A percentile compares a stretch with the other conserved stretches of the same genome.
These are phyloP conservation scores for Colletotrichum sp. DNA, from an alignment of 2,329 filamentous ascomycete genomes.

Conservation along the genomic window DNA sequence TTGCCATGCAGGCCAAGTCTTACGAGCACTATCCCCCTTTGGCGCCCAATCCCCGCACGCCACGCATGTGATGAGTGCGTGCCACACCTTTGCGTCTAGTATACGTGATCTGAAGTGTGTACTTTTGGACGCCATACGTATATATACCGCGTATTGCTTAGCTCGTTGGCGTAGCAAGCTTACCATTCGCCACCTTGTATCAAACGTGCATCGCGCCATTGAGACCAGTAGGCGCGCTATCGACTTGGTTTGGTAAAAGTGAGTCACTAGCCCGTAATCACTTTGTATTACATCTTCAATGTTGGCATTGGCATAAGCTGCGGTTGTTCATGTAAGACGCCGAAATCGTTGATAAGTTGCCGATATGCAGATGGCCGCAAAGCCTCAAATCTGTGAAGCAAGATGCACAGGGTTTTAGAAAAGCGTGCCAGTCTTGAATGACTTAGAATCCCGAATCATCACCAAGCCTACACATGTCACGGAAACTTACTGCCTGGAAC, in stretches of 20 bases:
- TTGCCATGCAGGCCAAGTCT: not conserved
- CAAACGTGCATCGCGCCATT: not conserved
- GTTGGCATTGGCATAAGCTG: not conserved
- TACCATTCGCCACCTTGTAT: not conserved
- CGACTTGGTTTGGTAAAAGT: not conserved
- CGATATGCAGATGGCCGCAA: not conserved
- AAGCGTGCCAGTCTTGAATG: not conserved
- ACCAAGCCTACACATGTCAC: not conserved
- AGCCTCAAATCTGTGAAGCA: not conserved
- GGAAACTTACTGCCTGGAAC: not conserved
- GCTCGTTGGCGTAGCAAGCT: not conserved
- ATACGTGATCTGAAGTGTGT: not conserved
- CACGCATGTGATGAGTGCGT: not conserved
- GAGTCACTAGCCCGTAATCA: not conserved
- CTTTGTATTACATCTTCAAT: not conserved
- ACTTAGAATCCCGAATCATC: not conserved
- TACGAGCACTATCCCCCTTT: not conserved
- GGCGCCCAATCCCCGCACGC: not conserved
- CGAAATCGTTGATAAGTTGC: not conserved
- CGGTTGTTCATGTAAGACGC: not conserved
- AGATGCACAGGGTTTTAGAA: not conserved
- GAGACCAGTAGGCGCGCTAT: not conserved
- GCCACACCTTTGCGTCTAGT: not conserved
- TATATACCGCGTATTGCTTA: not conserved
- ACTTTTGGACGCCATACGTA: not conserved